These are phyloP conservation scores for Vigna hirtella DNA, from an alignment of 306 rosid species.

Conservation along the genomic window DNA sequence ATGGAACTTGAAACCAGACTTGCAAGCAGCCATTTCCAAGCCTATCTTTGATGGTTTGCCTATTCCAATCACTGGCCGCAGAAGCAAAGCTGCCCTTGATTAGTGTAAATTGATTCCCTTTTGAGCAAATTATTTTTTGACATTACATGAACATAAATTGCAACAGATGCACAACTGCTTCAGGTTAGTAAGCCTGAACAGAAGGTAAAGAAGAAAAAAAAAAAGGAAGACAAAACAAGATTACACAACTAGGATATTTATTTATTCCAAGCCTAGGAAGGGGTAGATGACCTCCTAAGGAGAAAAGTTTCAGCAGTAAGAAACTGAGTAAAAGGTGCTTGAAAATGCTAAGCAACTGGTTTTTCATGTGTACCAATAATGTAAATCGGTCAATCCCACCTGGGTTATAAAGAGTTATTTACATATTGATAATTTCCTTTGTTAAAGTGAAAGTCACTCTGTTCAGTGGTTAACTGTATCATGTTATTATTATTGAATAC, in stretches of 20 bases:
- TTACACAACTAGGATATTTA: constrained; percentile 47
- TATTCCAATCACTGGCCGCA: constrained; percentile 76
- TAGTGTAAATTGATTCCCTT: constrained; percentile 47
- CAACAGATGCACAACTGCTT: constrained; percentile 44
- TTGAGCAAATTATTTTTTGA: constrained; percentile 50
- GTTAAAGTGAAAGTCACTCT: constrained; percentile 35
- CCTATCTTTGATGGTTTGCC: constrained; percentile 91
- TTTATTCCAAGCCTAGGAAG: constrained; percentile 46
- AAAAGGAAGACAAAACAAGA: constrained; percentile 12
- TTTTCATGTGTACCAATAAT: constrained; percentile 33
- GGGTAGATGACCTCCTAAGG: constrained; percentile 17
- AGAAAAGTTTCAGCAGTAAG: constrained; percentile 30
- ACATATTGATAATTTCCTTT: constrained; percentile 34
- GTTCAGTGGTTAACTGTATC: constrained; percentile 35
- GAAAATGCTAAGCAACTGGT: constrained; percentile 34
- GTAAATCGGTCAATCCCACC: constrained; percentile 30
- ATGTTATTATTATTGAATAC: constrained; percentile 42
- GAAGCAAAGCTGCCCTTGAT: constrained; percentile 87
- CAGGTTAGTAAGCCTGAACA: constrained; percentile 41
- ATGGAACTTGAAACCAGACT: constrained; percentile 78
- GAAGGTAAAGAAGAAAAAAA: not conserved
- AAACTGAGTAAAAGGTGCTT: constrained; percentile 38
- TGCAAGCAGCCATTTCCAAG: constrained; percentile 68
- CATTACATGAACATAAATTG: constrained; percentile 47
- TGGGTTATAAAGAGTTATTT: constrained; percentile 36